Conservation (phyloP, 2,329 filamentous ascomycete species). For the Alternaria arbusti region DNA sequence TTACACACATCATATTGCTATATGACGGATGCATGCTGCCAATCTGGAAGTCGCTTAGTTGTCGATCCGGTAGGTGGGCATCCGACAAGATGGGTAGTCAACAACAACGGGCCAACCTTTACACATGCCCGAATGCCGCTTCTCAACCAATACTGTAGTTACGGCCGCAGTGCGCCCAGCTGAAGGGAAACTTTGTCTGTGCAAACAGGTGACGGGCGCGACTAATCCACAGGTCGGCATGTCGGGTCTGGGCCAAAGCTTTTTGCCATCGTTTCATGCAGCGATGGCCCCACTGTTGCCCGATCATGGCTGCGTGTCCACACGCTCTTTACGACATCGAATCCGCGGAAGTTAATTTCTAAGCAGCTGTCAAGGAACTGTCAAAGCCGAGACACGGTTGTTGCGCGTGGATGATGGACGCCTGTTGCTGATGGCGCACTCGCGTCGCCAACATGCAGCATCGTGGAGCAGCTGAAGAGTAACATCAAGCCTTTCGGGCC, state of each 20-base stretch:
- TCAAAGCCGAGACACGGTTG: background rate
- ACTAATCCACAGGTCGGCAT: background rate
- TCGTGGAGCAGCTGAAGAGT: background rate
- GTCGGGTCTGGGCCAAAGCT: slow-evolving; percentile 3
- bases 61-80: background rate
- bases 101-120: background rate
- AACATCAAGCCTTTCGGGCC: slow-evolving; percentile 16
- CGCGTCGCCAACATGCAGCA: background rate
- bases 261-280: slow-evolving; percentile 1
- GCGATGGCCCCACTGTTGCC: slow-evolving; percentile 15
- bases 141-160: slow-evolving; percentile 2
- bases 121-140: background rate
- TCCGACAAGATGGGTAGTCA: background rate
- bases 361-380: slow-evolving; percentile 1
- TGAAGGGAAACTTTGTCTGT: background rate
- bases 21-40: background rate
- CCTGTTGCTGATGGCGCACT: background rate
- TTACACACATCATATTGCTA: background rate
- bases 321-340: background rate
- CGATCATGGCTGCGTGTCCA: slow-evolving; percentile 6
- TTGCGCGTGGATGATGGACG: background rate
- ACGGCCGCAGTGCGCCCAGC: background rate
- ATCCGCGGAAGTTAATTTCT: background rate
- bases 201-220: background rate
- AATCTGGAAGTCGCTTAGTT: background rate